phyloP scores from a whole-genome alignment of 257 asterid species.

The Buddleja alternifolia region DNA sequence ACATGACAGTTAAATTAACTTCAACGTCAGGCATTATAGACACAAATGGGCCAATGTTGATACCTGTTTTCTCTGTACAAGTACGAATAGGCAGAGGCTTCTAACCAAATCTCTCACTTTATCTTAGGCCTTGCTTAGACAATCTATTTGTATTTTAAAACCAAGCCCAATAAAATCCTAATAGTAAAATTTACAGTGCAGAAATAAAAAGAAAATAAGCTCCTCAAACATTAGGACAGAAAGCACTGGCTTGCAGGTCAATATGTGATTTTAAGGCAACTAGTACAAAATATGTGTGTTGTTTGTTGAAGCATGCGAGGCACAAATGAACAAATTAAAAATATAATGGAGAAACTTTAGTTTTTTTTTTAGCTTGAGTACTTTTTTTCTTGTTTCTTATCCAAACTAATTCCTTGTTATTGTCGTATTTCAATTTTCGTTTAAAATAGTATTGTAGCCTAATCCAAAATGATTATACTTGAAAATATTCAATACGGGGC shows the following conservation, averaged over 20 bases:
- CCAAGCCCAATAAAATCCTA: background rate
- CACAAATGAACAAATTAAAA: too few relatives aligned
- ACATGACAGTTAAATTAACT: background rate
- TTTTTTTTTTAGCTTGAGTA: too few relatives aligned
- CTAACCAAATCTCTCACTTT: background rate
- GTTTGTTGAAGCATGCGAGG: too few relatives aligned
- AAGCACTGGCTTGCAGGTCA: constrained; percentile 5
- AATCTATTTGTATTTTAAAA: constrained; percentile 2
- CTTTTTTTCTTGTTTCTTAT: too few relatives aligned
- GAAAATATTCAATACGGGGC: too few relatives aligned
- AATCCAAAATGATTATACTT: too few relatives aligned
- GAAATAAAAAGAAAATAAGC: background rate
- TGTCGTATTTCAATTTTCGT: too few relatives aligned
- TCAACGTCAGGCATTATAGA: background rate
- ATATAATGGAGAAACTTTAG: too few relatives aligned
- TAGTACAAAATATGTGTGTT: too few relatives aligned
- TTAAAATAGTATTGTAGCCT: too few relatives aligned
- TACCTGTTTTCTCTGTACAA: background rate
- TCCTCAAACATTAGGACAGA: constrained; percentile 19
- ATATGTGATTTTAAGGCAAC: background rate
- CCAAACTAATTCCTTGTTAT: too few relatives aligned
- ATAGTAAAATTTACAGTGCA: background rate
- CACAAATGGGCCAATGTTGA: background rate
- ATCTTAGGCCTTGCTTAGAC: background rate
- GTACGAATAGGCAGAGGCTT: background rate